These are phyloP conservation scores for Rhododendron molle DNA, from an alignment of 148 eudicot species.

Conservation along the genomic window DNA sequence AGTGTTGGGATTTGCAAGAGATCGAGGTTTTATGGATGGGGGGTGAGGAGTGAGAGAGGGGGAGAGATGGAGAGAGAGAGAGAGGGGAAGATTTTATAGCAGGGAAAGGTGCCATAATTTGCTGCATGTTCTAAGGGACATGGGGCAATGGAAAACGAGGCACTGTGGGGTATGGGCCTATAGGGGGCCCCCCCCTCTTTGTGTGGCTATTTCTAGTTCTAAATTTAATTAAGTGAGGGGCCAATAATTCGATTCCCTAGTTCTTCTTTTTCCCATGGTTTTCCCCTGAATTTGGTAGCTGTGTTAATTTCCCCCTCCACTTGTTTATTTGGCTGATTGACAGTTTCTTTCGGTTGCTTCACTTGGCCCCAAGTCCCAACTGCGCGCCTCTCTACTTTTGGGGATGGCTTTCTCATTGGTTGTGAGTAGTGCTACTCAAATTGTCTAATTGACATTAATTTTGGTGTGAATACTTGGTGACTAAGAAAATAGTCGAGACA, in stretches of 20 bases:
- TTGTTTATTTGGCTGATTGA: constrained; percentile 20
- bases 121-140: constrained; percentile 79
- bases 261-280: neutral
- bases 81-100: constrained; percentile 28
- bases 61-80: neutral
- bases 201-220: constrained; percentile 6
- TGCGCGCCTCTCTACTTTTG: neutral
- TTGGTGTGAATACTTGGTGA: neutral
- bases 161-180: constrained; percentile 24
- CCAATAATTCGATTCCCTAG: neutral
- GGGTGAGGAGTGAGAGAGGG: neutral
- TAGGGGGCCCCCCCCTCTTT: constrained; percentile 6
- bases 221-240: neutral
- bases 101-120: constrained; percentile 52
- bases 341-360: constrained; percentile 46
- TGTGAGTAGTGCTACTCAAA: neutral
- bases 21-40: neutral
- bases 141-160: constrained; percentile 42
- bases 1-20: constrained; percentile 1
- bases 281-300: neutral
- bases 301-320: neutral
- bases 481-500: neutral
- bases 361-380: neutral
- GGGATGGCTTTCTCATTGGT: neutral
- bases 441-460: neutral